Evolutionary conservation across 495 filamentous ascomycete genomes (phyloP).

Genomic region (Letharia columbiana): DNA sequence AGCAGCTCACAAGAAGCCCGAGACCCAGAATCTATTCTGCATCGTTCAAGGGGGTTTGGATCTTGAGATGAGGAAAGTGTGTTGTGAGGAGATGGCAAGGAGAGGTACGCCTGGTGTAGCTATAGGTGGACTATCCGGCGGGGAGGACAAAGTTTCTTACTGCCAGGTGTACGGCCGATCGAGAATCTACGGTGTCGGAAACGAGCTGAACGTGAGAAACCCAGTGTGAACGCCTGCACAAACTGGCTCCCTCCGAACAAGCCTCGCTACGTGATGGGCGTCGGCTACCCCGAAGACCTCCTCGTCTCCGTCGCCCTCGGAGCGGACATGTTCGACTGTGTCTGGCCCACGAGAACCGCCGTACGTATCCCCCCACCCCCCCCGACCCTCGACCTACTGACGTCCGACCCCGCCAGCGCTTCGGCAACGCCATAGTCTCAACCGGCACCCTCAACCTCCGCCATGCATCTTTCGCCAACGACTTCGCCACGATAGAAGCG

Average conservation of each 20-base stretch:
- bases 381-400: neutral
- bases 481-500: slow-evolving; percentile 76
- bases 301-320: slow-evolving; percentile 86
- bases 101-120: slow-evolving; percentile 93
- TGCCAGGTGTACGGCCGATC: slow-evolving; percentile 43
- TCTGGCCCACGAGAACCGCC: slow-evolving; percentile 95
- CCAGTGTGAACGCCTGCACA: slow-evolving; percentile 77
- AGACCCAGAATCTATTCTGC: slow-evolving; percentile 90
- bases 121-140: slow-evolving; percentile 88
- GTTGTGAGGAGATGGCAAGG: slow-evolving; percentile 81
- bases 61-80: slow-evolving; percentile 75
- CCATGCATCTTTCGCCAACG: slow-evolving; percentile 61
- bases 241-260: slow-evolving; percentile 76
- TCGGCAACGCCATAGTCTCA: slow-evolving; percentile 85
- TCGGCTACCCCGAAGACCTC: slow-evolving; percentile 92
- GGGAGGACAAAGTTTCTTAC: slow-evolving; percentile 61
- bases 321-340: slow-evolving; percentile 99
- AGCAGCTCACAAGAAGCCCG: slow-evolving; percentile 76
- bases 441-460: slow-evolving; percentile 75
- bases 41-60: slow-evolving; percentile 96
- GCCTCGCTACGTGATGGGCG: slow-evolving; percentile 96
- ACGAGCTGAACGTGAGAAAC: neutral
- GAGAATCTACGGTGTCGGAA: neutral
- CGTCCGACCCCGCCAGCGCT: slow-evolving; percentile 45
- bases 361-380: slow-evolving; percentile 32